Conservation (phyloP, 306 rosid species). For the Corylus heterophylla region DNA sequence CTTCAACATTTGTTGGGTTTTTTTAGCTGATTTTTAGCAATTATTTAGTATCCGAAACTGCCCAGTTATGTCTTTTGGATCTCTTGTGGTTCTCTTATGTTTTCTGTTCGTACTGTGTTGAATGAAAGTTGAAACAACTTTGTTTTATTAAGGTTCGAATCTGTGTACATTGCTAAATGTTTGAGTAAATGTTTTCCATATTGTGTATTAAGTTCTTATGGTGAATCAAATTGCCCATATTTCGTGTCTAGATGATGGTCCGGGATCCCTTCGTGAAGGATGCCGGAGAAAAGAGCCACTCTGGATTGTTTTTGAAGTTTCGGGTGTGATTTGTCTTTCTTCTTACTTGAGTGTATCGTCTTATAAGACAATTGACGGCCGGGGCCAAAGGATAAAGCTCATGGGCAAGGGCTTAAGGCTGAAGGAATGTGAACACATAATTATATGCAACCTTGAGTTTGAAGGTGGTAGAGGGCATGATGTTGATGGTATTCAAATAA, state of each 20-base stretch:
- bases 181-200: background rate
- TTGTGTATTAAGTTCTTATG: background rate
- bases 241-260: conserved; percentile 62
- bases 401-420: conserved; percentile 40
- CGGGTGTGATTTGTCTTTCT: conserved; percentile 50
- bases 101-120: background rate
- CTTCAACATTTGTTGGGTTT: background rate
- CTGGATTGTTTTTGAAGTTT: conserved; percentile 74
- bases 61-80: background rate
- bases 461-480: conserved; percentile 45
- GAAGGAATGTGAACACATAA: conserved; percentile 41
- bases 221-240: background rate
- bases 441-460: conserved; percentile 43
- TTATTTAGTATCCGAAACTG: background rate
- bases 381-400: conserved; percentile 39
- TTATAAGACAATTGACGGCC: conserved; percentile 41
- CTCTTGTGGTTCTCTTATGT: background rate
- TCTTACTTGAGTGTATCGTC: conserved; percentile 35
- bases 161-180: background rate
- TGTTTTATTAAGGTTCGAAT: background rate
- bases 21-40: background rate
- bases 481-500: conserved; percentile 45
- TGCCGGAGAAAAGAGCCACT: conserved; percentile 64
- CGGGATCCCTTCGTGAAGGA: conserved; percentile 75
- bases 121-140: background rate